Base-by-base conservation (phyloP, 2,329 filamentous ascomycete species). In the Cladosporium sphaerospermum region DNA sequence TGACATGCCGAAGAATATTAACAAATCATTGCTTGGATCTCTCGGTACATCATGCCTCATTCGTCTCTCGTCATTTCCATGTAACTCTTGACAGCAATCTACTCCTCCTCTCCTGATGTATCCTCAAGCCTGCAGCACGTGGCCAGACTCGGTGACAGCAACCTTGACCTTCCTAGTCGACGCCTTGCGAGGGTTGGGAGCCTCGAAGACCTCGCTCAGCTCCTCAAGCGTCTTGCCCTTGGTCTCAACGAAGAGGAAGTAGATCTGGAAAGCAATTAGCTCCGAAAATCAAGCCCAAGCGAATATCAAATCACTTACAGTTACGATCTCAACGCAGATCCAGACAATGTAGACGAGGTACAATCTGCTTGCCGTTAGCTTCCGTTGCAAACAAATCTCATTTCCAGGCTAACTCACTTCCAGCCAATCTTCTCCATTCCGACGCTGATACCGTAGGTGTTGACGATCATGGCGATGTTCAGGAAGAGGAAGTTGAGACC, bases 211-310 rank as follows among this genome's bases (percentile, higher is more conserved):
- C 40, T 81, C 71, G 56, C 88, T 84, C 54, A 88, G 86, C 68
- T 88, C 85, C 69, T 88, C 85, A 0, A 88, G 77, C 1, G 79
- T 79, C 67, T 74, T 73, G 65, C 84, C 80, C 74, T 87, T 87
- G 2, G 73, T 75, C 59, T 75, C 72, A 18, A 71, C 64, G 58
- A 70, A 72, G 57, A 62, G 61, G 53, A 63, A 60, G 52, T 66
- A 66, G 32, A 71, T 61, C 42, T 45, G 19, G 23, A 28, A 5
- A 28, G 23, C 23, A 1, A 7, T 28, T n/a, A 52, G 62, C 58
- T 14, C 34, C 39, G 19, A 44, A 9, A 11, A 14, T 39, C n/a
- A 39, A 7, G 6, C 2, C 34, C 34, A 36, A 9, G 34, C 10
- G 5, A 11, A 4, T 9, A 36, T 34, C 34, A 32, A 43, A 44